Evolutionary conservation across 148 eudicot genomes (phyloP).

Genomic region (Gaultheria prostrata): DNA sequence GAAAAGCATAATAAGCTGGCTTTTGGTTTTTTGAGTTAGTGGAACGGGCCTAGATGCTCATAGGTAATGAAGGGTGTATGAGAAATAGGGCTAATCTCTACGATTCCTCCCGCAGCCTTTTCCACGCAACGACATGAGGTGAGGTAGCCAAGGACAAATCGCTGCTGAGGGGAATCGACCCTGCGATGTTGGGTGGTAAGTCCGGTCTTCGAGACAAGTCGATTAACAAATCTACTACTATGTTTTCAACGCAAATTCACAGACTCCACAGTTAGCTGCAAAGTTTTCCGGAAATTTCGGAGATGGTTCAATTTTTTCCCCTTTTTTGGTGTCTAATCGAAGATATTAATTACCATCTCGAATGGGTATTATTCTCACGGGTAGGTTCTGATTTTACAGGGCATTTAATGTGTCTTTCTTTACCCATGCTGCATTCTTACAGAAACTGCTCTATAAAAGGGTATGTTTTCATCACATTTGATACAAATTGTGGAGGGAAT

Average conservation of each 20-base stretch:
- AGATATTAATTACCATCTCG: not conserved
- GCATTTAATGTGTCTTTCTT: slow-evolving; percentile 16
- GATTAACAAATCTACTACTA: not conserved
- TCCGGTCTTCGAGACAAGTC: too few species aligned
- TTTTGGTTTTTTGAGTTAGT: too few species aligned
- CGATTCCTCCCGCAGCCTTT: too few species aligned
- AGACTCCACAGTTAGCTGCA: not conserved
- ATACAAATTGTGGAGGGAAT: not conserved
- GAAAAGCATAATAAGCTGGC: too few species aligned
- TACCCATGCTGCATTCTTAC: not conserved
- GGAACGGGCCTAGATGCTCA: too few species aligned
- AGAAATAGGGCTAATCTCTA: too few species aligned
- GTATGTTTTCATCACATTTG: not conserved
- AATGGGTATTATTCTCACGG: not conserved
- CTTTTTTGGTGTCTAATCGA: not conserved
- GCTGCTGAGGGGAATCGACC: too few species aligned
- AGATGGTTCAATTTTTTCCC: not conserved
- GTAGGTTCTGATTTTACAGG: slow-evolving; percentile 12
- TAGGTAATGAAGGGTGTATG: too few species aligned
- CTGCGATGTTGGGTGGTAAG: too few species aligned
- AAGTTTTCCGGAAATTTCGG: not conserved
- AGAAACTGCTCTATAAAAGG: slow-evolving; percentile 14
- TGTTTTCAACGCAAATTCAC: not conserved
- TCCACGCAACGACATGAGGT: too few species aligned
- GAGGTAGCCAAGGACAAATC: too few species aligned